These are phyloP conservation scores for Xylaria sp. DNA, from an alignment of 495 filamentous ascomycete genomes.

Conservation along the genomic window DNA sequence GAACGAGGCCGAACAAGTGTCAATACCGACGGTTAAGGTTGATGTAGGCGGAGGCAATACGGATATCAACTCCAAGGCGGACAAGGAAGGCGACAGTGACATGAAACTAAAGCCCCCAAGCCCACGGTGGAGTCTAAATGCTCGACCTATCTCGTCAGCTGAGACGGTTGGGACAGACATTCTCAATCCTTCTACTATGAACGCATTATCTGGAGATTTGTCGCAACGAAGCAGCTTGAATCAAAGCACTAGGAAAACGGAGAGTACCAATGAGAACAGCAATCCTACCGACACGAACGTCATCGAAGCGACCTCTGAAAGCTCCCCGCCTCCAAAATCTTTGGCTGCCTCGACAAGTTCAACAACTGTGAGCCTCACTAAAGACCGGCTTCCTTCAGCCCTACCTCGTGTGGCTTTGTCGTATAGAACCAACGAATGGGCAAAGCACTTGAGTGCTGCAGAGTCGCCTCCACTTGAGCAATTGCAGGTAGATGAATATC, in stretches of 20 bases:
- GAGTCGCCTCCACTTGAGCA: constrained; percentile 77
- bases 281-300: constrained; percentile 23
- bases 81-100: not conserved
- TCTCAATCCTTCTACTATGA: constrained; percentile 28
- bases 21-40: constrained; percentile 37
- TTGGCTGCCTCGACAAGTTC: constrained; percentile 49
- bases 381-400: constrained; percentile 57
- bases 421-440: constrained; percentile 96
- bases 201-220: constrained; percentile 20
- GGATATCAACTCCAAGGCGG: not conserved
- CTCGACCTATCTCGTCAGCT: constrained; percentile 34
- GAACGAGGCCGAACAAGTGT: constrained; percentile 14
- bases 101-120: constrained; percentile 15
- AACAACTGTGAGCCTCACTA: constrained; percentile 50
- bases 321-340: constrained; percentile 41
- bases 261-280: constrained; percentile 27
- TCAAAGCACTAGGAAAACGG: constrained; percentile 30
- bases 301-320: constrained; percentile 31
- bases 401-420: constrained; percentile 78
- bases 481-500: constrained; percentile 53
- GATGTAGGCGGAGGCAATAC: constrained; percentile 31
- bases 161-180: constrained; percentile 42
- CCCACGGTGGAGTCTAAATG: not conserved
- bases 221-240: constrained; percentile 33
- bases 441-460: constrained; percentile 82